Percentiles rank a stretch among this genome's conserved stretches.
Evolutionary conservation across 1,284 basidiomycete species (phyloP).

Genomic region (Rhodotorula sp.): DNA sequence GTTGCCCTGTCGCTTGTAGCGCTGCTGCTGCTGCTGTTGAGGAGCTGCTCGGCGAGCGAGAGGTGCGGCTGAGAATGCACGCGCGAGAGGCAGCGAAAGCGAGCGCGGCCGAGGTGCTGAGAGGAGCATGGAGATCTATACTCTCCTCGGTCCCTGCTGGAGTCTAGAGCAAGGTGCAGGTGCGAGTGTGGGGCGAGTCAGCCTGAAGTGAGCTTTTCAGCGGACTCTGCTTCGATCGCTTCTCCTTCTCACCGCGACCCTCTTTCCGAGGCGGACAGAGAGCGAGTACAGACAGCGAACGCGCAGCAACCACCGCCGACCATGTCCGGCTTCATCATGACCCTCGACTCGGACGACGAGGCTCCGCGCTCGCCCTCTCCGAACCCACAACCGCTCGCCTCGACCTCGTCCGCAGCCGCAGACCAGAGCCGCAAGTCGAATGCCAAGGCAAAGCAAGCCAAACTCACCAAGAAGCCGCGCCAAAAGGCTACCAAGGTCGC

Average conservation of each 20-base stretch:
- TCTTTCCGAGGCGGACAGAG: not conserved
- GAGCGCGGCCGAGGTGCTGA: too few species aligned
- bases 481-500: conserved; percentile 33
- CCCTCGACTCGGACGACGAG: conserved; percentile 75
- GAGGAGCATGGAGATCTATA: too few species aligned
- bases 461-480: conserved; percentile 38
- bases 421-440: conserved; percentile 7
- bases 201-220: not conserved
- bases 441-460: not conserved
- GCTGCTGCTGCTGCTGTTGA: too few species aligned
- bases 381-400: not conserved
- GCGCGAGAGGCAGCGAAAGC: too few species aligned
- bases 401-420: not conserved
- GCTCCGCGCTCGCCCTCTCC: conserved; percentile 44
- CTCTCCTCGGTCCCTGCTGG: too few species aligned
- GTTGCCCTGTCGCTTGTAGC: too few species aligned
- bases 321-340: conserved; percentile 69
- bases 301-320: not conserved
- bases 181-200: not conserved
- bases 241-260: not conserved
- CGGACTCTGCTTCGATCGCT: not conserved
- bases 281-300: not conserved
- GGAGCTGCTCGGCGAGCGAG: too few species aligned
- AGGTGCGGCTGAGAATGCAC: too few species aligned
- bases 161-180: too few species aligned